Conservation (phyloP, 129 eudicot species). For the Smallanthus sonchifolius region DNA sequence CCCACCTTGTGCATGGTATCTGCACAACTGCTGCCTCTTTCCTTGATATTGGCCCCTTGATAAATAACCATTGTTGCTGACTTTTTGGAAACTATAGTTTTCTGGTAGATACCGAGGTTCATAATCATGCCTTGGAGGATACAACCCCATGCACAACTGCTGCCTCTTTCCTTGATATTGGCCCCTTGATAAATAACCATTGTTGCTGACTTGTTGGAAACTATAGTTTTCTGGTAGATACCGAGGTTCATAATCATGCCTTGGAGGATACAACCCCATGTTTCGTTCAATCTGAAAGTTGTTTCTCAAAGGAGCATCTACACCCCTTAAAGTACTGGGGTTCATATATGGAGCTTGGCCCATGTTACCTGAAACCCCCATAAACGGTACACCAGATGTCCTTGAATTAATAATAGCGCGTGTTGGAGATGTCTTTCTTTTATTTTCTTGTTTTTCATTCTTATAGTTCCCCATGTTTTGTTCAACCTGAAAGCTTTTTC, state of each 20-base stretch:
- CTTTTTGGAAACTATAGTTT: slow-evolving; percentile 16
- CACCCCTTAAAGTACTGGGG: not conserved
- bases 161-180: slow-evolving; percentile 16
- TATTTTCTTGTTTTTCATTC: no score
- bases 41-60: slow-evolving; percentile 7
- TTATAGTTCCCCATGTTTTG: not conserved
- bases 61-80: not conserved
- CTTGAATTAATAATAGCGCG: not conserved
- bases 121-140: not conserved
- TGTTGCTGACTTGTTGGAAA: slow-evolving; percentile 12
- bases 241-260: not conserved
- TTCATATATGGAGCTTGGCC: no score
- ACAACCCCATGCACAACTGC: slow-evolving; percentile 49
- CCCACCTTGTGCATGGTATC: slow-evolving; percentile 57
- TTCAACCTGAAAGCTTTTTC: not conserved
- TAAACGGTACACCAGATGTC: no score
- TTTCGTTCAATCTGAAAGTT: not conserved
- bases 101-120: not conserved
- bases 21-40: slow-evolving; percentile 38
- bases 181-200: not conserved
- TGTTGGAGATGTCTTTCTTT: no score
- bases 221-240: not conserved
- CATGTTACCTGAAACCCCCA: no score
- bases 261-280: slow-evolving; percentile 6
- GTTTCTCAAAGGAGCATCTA: slow-evolving; percentile 1